phyloP scores from a whole-genome alignment of 2,329 filamentous ascomycete species.

The Zymoseptoria pseudotritici region DNA sequence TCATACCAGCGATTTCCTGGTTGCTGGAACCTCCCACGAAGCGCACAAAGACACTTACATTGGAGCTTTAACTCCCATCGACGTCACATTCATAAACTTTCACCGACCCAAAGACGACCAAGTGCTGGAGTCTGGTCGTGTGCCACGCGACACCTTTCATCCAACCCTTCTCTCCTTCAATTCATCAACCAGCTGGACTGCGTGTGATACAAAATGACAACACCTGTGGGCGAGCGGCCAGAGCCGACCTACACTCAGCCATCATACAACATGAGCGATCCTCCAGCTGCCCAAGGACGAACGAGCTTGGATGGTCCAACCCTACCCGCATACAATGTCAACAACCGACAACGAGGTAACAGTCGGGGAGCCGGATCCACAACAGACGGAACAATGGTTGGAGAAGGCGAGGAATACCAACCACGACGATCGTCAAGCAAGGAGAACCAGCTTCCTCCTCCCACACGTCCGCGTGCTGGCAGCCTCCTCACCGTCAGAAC shows the following conservation, averaged over 20 bases:
- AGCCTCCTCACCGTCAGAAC: slow-evolving; percentile 45
- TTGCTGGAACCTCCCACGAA: background rate
- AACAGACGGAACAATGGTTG: slow-evolving; percentile 31
- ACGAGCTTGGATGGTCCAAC: slow-evolving; percentile 12
- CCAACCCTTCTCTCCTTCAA: background rate
- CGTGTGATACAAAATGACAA: slow-evolving; percentile 23
- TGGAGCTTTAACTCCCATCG: background rate
- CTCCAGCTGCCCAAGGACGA: slow-evolving; percentile 6
- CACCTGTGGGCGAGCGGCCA: slow-evolving; percentile 28
- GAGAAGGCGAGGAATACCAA: slow-evolving; percentile 19
- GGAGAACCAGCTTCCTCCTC: slow-evolving; percentile 10
- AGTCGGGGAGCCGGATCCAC: slow-evolving; percentile 21
- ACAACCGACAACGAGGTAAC: slow-evolving; percentile 14
- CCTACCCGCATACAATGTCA: slow-evolving; percentile 29
- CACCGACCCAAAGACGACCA: slow-evolving; percentile 8
- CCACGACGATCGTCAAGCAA: slow-evolving; percentile 3
- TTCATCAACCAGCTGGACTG: background rate
- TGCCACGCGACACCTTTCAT: background rate
- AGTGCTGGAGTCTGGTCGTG: slow-evolving; percentile 10
- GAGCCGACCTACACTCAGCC: slow-evolving; percentile 28
- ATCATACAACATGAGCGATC: slow-evolving; percentile 18
- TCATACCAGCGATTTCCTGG: background rate
- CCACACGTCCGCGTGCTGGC: slow-evolving; percentile 14
- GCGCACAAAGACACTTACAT: background rate
- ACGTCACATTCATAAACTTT: background rate